A percentile compares a stretch with the other conserved stretches of the same genome.
Conservation (phyloP, 1,139 yeast species). For the Saccharomyces hybrid region DNA sequence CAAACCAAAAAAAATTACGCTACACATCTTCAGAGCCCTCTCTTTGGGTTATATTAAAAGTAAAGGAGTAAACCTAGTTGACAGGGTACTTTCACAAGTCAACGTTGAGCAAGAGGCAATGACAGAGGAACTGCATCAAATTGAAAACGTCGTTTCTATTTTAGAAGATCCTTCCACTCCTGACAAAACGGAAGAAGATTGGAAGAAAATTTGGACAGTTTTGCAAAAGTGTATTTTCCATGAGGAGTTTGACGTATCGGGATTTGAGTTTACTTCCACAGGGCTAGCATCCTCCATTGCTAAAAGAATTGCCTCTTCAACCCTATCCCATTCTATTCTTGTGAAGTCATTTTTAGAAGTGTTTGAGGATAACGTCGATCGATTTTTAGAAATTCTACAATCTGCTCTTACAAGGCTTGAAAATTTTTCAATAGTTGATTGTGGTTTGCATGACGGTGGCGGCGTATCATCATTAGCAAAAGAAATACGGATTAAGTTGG, state of each 20-base stretch:
- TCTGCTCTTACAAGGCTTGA: slow-evolving; percentile 72
- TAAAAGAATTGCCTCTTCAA: slow-evolving; percentile 31
- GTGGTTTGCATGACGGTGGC: slow-evolving; percentile 36
- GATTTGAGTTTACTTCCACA: slow-evolving; percentile 68
- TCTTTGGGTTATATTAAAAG: slow-evolving; percentile 8
- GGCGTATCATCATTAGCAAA: slow-evolving; percentile 60
- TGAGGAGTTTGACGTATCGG: slow-evolving; percentile 42
- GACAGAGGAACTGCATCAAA: slow-evolving; percentile 26
- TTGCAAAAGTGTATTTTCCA: slow-evolving; percentile 34
- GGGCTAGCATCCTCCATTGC: slow-evolving; percentile 51
- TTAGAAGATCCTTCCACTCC: slow-evolving; percentile 12
- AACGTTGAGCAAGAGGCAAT: slow-evolving; percentile 21
- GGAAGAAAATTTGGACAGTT: slow-evolving; percentile 43
- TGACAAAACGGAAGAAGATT: slow-evolving; percentile 32
- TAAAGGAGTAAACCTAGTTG: slow-evolving; percentile 10
- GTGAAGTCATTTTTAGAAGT: slow-evolving; percentile 38
- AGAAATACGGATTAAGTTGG: slow-evolving; percentile 56
- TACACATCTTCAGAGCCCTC: slow-evolving; percentile 16
- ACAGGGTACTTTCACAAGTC: slow-evolving; percentile 9
- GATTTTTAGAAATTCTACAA: slow-evolving; percentile 52
- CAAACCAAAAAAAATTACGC: slow-evolving; percentile 19
- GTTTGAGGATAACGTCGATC: slow-evolving; percentile 38
- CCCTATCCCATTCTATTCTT: slow-evolving; percentile 6
- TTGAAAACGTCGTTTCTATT: slow-evolving; percentile 14
- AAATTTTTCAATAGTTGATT: slow-evolving; percentile 60